Conservation (phyloP, 768 basidiomycete species). For the Amanita rimosa region DNA sequence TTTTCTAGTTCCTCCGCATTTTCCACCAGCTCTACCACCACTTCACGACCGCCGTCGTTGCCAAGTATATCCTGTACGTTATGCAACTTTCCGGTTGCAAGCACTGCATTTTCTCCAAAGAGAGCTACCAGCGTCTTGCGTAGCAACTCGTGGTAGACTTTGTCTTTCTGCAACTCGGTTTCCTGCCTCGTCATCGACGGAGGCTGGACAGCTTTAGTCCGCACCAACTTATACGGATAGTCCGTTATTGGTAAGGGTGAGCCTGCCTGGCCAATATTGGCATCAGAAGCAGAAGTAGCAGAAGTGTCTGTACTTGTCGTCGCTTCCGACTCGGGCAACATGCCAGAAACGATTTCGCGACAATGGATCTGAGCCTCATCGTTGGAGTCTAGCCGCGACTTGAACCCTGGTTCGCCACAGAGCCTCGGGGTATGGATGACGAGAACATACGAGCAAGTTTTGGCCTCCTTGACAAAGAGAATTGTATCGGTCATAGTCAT, state of each 20-base stretch:
- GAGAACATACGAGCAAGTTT: slow-evolving; percentile 89
- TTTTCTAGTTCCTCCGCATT: slow-evolving; percentile 28
- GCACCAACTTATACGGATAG: slow-evolving; percentile 41
- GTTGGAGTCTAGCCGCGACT: slow-evolving; percentile 52
- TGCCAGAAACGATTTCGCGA: slow-evolving; percentile 54
- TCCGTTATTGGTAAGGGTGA: slow-evolving; percentile 34
- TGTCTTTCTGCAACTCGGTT: slow-evolving; percentile 13
- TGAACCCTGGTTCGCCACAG: slow-evolving; percentile 90
- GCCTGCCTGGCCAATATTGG: slow-evolving; percentile 3
- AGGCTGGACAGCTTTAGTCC: slow-evolving; percentile 37
- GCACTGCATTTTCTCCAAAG: slow-evolving; percentile 13
- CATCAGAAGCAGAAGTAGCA: slow-evolving; percentile 6
- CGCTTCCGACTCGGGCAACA: slow-evolving; percentile 15
- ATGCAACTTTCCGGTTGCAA: slow-evolving; percentile 7
- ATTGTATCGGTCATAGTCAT: slow-evolving; percentile 90
- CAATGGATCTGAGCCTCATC: slow-evolving; percentile 69
- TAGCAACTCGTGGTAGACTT: slow-evolving; percentile 22
- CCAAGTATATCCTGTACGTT: slow-evolving; percentile 1
- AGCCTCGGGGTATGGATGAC: slow-evolving; percentile 92
- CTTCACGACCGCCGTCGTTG: slow-evolving; percentile 17
- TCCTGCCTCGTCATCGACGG: slow-evolving; percentile 14
- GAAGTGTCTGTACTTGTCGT: slow-evolving; percentile 8
- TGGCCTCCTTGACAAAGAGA: slow-evolving; percentile 85
- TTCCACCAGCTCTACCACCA: slow-evolving; percentile 36
- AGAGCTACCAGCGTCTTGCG: slow-evolving; percentile 28